Base-by-base conservation (phyloP, 2,329 filamentous ascomycete genomes). In the Aspergillus aculeatus region DNA sequence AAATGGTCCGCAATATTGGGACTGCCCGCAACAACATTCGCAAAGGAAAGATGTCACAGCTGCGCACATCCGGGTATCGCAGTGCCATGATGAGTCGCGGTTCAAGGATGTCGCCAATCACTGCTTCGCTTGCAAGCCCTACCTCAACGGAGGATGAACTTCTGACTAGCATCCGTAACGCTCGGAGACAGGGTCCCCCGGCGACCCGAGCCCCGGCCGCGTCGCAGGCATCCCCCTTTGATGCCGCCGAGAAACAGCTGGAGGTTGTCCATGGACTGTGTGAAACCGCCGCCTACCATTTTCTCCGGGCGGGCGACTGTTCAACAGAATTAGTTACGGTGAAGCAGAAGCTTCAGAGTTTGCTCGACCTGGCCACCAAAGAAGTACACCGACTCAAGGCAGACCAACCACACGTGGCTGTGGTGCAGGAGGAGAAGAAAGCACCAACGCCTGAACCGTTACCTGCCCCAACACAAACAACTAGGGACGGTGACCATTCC, bases 221-320 rank as follows among this genome's bases (percentile, higher is more conserved):
- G 19, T 51, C 31, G 68, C 77, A 86, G 56, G 86, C 88, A 57
- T 80, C 85, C 57, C 80, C 82, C 1, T 92, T 89, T 70, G 91
- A 96, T 64, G 82, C 85, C 49, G 82, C 92, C 1, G 92, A 96
- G 71, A 90, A 89, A 71, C 84, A 86, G 0, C 80, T 97, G 26
- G 92, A 96, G 71, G 85, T 86, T 64, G 89, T 91, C 5, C 92
- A 96, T 73, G 84, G 83, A 58, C 85, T 92, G 68, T 96, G 91
- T 72, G 93, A 97, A 77, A 87, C 88, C 56, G 93, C 90, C 2
- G 93, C 93, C 0, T 92, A 96, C 71, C 91, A 96, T 69, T 92
- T 95, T 62, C 81, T 97, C n/a, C 86, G 93, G 24, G 89, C 92
- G 56, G 93, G 92, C 11, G 89, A 95, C 69, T 96, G 93, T 75